Percentiles rank a stretch among this genome's conserved stretches.
phyloP scores from a whole-genome alignment of 2,329 filamentous ascomycete genomes.

The Aspergillus sp. region DNA sequence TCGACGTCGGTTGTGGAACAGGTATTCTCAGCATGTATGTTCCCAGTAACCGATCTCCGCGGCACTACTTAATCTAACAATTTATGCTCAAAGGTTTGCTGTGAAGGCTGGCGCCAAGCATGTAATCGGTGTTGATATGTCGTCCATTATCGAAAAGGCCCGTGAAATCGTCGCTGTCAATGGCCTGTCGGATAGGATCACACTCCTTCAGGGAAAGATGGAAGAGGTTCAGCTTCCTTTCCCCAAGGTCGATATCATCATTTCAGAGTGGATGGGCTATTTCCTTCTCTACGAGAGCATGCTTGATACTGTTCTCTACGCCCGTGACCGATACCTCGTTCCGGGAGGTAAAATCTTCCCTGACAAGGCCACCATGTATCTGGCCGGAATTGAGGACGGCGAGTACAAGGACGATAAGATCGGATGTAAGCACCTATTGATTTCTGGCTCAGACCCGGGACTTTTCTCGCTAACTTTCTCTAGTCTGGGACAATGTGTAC shows the following conservation, averaged over 20 bases:
- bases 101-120: slow-evolving; percentile 95
- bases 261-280: slow-evolving; percentile 99
- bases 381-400: slow-evolving; percentile 95
- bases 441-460: background rate
- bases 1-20: slow-evolving; percentile 96
- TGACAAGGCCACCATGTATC: slow-evolving; percentile 96
- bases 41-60: background rate
- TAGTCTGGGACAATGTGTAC: slow-evolving; percentile 99
- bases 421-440: slow-evolving; percentile 69
- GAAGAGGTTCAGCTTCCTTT: slow-evolving; percentile 93
- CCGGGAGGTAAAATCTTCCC: slow-evolving; percentile 94
- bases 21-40: slow-evolving; percentile 94
- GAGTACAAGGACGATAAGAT: slow-evolving; percentile 99
- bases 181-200: slow-evolving; percentile 93
- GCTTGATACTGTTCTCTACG: slow-evolving; percentile 97
- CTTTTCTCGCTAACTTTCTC: slow-evolving; percentile 24
- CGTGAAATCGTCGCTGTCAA: slow-evolving; percentile 91
- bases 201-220: slow-evolving; percentile 98
- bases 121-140: slow-evolving; percentile 99
- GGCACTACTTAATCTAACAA: slow-evolving; percentile 15
- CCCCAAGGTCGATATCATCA: slow-evolving; percentile 97
- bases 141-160: slow-evolving; percentile 98
- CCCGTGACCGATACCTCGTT: slow-evolving; percentile 84
- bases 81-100: slow-evolving; percentile 71
- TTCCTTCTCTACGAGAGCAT: slow-evolving; percentile 98